Evolutionary conservation across 345 rosid genomes (phyloP).

Genomic region (Conringia planisiliqua): DNA sequence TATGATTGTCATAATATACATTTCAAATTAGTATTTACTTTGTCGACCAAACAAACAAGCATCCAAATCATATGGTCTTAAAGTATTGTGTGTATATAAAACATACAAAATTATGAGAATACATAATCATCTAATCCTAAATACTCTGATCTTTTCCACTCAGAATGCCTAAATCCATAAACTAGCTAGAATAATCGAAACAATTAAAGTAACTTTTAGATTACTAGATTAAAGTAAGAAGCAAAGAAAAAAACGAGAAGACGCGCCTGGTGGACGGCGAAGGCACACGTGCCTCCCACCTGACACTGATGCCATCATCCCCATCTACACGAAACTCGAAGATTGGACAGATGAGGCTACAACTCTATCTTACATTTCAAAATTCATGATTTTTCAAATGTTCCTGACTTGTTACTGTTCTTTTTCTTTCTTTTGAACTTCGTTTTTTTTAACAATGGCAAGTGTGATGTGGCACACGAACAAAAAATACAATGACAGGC

Average conservation of each 20-base stretch:
- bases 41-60: background rate
- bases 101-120: no score
- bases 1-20: no score
- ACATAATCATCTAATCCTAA: background rate
- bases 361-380: background rate
- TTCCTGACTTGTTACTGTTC: background rate
- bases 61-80: background rate
- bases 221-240: background rate
- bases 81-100: no score
- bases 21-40: background rate
- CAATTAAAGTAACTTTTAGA: no score
- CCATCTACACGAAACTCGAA: constrained; percentile 40
- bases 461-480: no score
- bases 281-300: constrained; percentile 48
- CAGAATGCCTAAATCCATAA: background rate
- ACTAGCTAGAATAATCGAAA: background rate
- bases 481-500: no score
- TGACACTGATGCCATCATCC: constrained; percentile 30
- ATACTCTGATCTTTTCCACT: no score
- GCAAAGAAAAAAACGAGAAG: background rate
- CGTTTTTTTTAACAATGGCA: background rate
- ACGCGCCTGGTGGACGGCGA: constrained; percentile 32
- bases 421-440: background rate
- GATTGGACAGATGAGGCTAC: constrained; percentile 32
- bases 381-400: background rate